phyloP scores from a whole-genome alignment of 306 rosid species.

The Pachyrhizus erosus region DNA sequence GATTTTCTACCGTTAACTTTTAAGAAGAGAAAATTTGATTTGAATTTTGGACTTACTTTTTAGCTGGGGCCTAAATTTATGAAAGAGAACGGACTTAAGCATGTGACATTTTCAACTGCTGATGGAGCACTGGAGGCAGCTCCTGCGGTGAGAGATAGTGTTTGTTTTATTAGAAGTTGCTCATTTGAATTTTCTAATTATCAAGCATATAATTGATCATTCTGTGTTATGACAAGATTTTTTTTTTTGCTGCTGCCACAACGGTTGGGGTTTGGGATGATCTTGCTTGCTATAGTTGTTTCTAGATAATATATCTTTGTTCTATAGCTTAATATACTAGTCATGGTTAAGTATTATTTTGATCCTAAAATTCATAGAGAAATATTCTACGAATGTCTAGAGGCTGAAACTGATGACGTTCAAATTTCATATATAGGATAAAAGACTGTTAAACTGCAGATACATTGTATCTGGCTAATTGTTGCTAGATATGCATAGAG shows the following conservation, averaged over 20 bases:
- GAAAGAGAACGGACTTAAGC: constrained; percentile 77
- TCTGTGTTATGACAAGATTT: neutral
- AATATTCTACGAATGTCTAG: constrained; percentile 13
- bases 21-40: constrained; percentile 3
- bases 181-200: constrained; percentile 9
- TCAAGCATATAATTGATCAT: neutral
- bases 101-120: constrained; percentile 88
- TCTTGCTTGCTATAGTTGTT: constrained; percentile 10
- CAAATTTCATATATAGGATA: neutral
- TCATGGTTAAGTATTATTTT: constrained; percentile 25
- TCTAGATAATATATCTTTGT: neutral
- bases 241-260: neutral
- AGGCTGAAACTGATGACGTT: constrained; percentile 21
- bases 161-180: constrained; percentile 12
- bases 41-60: constrained; percentile 31
- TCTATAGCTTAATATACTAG: constrained; percentile 25
- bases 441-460: constrained; percentile 23
- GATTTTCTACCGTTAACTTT: constrained; percentile 9
- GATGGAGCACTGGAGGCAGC: constrained; percentile 99
- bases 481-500: constrained; percentile 14
- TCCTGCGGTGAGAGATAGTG: constrained; percentile 75
- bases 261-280: neutral
- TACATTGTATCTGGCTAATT: constrained; percentile 5
- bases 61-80: constrained; percentile 95
- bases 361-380: neutral